These are phyloP conservation scores for Geosmithia flava DNA, from an alignment of 2,329 filamentous ascomycete species.

Conservation along the genomic window DNA sequence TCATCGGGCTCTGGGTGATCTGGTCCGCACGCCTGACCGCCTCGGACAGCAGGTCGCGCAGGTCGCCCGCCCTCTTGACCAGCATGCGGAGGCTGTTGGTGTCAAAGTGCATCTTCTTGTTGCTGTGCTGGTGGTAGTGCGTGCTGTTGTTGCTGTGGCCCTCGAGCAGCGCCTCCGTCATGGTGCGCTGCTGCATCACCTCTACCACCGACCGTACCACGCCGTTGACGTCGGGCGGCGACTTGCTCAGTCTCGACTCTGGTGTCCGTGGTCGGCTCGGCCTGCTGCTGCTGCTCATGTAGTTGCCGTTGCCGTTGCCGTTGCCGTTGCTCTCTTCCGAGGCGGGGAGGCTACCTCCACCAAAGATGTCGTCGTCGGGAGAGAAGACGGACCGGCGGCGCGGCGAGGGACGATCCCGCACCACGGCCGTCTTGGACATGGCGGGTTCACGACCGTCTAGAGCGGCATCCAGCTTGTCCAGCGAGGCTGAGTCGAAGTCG, in stretches of 20 bases:
- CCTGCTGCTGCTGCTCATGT: constrained; percentile 9
- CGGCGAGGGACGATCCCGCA: constrained; percentile 38
- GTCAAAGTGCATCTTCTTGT: constrained; percentile 48
- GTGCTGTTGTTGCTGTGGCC: constrained; percentile 13
- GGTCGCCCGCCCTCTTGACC: constrained; percentile 47
- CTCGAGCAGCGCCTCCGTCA: constrained; percentile 12
- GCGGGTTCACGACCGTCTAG: constrained; percentile 28
- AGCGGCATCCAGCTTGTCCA: constrained; percentile 28
- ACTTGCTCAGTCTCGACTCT: constrained; percentile 18
- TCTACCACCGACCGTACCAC: constrained; percentile 52
- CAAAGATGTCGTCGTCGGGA: constrained; percentile 56
- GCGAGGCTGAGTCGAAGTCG: constrained; percentile 31
- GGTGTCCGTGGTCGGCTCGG: constrained; percentile 29
- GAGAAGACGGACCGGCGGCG: constrained; percentile 51
- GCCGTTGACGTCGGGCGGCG: constrained; percentile 26
- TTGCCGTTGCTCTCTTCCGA: constrained; percentile 17
- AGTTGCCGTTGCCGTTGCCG: too few relatives aligned
- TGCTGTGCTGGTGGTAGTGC: background rate
- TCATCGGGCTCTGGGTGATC: constrained; percentile 40
- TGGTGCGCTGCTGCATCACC: constrained; percentile 45
- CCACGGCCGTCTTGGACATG: constrained; percentile 37
- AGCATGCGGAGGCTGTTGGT: constrained; percentile 56
- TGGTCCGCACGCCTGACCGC: constrained; percentile 46
- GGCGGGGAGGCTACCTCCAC: constrained; percentile 25
- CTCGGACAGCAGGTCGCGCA: constrained; percentile 48